Conservation (phyloP, 495 filamentous ascomycete genomes). For the Lindgomyces ingoldianus region DNA sequence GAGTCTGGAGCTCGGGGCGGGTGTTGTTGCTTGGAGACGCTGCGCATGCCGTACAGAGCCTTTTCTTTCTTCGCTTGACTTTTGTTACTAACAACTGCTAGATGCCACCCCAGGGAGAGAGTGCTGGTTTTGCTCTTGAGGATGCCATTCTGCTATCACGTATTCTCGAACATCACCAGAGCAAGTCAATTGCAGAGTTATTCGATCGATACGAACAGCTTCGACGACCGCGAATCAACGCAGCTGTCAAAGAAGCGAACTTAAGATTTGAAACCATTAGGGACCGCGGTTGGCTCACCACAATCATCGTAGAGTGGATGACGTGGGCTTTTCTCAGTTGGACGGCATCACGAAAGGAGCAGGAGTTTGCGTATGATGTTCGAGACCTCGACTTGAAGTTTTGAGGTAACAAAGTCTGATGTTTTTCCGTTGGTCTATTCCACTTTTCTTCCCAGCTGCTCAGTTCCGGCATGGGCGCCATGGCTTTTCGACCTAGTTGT, state of each 20-base stretch:
- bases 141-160: conserved; percentile 30
- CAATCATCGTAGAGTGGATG: conserved; percentile 27
- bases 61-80: neutral
- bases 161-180: conserved; percentile 14
- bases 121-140: conserved; percentile 28
- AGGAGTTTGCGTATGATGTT: conserved; percentile 31
- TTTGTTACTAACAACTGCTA: neutral
- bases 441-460: no score
- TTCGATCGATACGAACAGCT: conserved; percentile 17
- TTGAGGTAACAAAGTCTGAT: no score
- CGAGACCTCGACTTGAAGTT: conserved; percentile 14
- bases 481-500: no score
- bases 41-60: conserved; percentile 26
- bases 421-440: no score
- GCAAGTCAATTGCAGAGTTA: neutral
- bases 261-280: conserved; percentile 26
- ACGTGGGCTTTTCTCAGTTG: conserved; percentile 20
- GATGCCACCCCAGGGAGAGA: conserved; percentile 37
- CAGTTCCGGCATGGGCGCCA: no score
- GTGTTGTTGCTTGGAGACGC: conserved; percentile 33
- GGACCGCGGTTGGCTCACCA: conserved; percentile 27
- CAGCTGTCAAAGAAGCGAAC: conserved; percentile 30
- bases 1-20: conserved; percentile 19
- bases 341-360: conserved; percentile 13
- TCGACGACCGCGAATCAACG: conserved; percentile 22